Evolutionary conservation across 257 asterid genomes (phyloP).

Genomic region (Vinca minor): DNA sequence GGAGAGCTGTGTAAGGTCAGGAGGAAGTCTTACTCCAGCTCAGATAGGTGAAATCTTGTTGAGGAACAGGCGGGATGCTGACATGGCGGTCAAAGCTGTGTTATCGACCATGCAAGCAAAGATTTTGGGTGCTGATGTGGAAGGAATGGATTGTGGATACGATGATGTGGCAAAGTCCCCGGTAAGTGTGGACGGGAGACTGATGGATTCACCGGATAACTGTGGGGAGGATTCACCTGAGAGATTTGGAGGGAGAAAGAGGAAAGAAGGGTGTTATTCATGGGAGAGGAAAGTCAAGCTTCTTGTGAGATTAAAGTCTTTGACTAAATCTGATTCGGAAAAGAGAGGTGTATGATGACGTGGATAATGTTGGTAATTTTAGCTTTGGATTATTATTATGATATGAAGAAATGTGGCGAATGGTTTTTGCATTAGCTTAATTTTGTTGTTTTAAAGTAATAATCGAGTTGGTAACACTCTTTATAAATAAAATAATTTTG

Average conservation of each 20-base stretch:
- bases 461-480: no score
- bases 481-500: no score
- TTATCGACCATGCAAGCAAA: constrained; percentile 36
- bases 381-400: no score
- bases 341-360: constrained; percentile 27
- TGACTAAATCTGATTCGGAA: constrained; percentile 42
- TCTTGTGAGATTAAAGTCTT: constrained; percentile 31
- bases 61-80: constrained; percentile 33
- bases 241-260: constrained; percentile 20
- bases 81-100: constrained; percentile 25
- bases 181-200: constrained; percentile 14
- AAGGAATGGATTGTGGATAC: constrained; percentile 5
- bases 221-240: constrained; percentile 21
- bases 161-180: constrained; percentile 29
- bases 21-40: constrained; percentile 47
- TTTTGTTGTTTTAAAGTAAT: no score
- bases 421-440: no score
- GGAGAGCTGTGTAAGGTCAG: constrained; percentile 43
- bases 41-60: constrained; percentile 40
- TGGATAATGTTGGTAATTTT: neutral
- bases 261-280: constrained; percentile 20
- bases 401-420: no score
- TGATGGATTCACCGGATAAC: constrained; percentile 18
- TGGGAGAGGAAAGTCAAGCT: constrained; percentile 32
- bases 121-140: constrained; percentile 30